phyloP scores from a whole-genome alignment of 768 basidiomycete species.

The Tremella yokohamensis region DNA sequence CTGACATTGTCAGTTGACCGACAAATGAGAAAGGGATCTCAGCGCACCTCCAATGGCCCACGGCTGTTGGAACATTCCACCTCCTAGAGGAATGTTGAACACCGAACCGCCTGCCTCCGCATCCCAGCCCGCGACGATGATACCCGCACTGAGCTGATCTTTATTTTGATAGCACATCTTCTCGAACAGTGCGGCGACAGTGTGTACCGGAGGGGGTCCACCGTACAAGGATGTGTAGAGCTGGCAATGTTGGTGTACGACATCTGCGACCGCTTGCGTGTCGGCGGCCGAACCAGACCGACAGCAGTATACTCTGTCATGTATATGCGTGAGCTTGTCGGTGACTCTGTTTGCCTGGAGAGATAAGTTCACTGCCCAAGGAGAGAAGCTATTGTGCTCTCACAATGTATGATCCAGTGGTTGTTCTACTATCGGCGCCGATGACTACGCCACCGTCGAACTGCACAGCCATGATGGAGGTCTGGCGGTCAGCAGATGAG shows the following conservation, averaged over 20 bases:
- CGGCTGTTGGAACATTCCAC: constrained; percentile 92
- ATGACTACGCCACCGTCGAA: constrained; percentile 93
- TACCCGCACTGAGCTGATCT: constrained; percentile 79
- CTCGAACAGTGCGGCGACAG: constrained; percentile 79
- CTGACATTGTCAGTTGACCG: constrained; percentile 50
- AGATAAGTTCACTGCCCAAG: neutral
- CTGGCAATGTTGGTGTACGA: constrained; percentile 77
- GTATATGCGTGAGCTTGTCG: constrained; percentile 92
- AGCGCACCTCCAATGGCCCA: constrained; percentile 93
- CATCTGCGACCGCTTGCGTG: constrained; percentile 89
- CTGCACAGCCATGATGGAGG: constrained; percentile 98
- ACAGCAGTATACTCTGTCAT: constrained; percentile 99
- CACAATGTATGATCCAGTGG: constrained; percentile 94
- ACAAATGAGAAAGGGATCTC: neutral
- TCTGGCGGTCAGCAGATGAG: constrained; percentile 57
- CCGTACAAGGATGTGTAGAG: constrained; percentile 65
- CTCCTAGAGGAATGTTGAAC: constrained; percentile 94
- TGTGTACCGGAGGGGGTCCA: constrained; percentile 69
- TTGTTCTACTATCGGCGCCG: constrained; percentile 95
- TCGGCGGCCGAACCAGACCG: constrained; percentile 97
- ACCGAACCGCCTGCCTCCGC: constrained; percentile 83
- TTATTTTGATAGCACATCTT: constrained; percentile 90
- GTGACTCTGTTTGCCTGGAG: constrained; percentile 93
- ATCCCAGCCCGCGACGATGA: constrained; percentile 99
- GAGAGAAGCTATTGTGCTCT: constrained; percentile 39